Evolutionary conservation across 176 grass and related monocot species (phyloP).

Genomic region (Rhynchospora tenuis): DNA sequence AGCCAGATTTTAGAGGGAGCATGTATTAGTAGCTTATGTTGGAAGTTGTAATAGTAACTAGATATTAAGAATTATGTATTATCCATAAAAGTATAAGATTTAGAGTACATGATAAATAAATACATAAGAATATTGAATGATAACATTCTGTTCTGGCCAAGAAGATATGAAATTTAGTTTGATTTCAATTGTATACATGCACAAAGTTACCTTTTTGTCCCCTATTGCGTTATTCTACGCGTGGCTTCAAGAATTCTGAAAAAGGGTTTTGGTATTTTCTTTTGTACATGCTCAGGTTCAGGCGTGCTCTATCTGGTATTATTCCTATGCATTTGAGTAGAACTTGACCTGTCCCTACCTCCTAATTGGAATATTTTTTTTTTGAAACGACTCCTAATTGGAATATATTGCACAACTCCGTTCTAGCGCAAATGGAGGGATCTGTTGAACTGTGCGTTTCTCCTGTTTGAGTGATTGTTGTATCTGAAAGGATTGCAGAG

Average conservation of each 20-base stretch:
- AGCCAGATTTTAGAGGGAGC: background rate
- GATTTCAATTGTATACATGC: background rate
- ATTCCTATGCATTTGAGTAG: conserved; percentile 4
- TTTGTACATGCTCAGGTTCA: background rate
- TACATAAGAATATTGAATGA: background rate
- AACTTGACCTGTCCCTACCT: background rate
- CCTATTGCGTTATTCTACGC: conserved; percentile 14
- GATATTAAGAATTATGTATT: background rate
- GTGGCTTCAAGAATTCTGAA: conserved; percentile 1
- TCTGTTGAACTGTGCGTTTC: background rate
- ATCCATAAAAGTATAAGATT: background rate
- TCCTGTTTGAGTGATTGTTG: background rate
- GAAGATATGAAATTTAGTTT: background rate
- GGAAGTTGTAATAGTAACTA: conserved; percentile 1
- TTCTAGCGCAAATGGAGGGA: background rate
- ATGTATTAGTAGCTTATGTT: background rate
- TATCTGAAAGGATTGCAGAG: background rate
- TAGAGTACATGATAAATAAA: background rate
- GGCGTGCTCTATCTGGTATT: conserved; percentile 16
- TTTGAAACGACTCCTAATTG: background rate
- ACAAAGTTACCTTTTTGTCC: background rate
- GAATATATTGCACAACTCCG: background rate
- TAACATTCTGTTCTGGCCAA: background rate
- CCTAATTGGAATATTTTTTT: background rate
- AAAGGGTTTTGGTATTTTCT: background rate